Evolutionary conservation across 352 stramenopile species (phyloP).

Genomic region (Phytophthora litchii): DNA sequence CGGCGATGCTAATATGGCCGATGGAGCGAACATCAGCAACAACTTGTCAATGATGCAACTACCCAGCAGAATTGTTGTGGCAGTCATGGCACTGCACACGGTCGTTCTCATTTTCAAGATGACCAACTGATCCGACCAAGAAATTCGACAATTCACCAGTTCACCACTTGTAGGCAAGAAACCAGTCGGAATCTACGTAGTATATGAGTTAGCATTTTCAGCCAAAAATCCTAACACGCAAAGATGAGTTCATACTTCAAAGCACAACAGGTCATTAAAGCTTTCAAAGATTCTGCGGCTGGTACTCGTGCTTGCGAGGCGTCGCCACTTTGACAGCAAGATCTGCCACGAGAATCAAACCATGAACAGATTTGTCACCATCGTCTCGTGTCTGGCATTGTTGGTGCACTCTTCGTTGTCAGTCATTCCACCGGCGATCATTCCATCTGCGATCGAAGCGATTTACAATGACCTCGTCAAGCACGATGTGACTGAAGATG

Average conservation of each 20-base stretch:
- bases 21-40: constrained; percentile 1
- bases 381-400: constrained; percentile 6
- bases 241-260: too few species aligned
- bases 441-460: constrained; percentile 7
- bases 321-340: background rate
- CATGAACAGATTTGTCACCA: constrained; percentile 3
- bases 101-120: constrained; percentile 2
- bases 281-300: constrained; percentile 6
- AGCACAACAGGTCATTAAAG: too few species aligned
- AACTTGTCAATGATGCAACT: background rate
- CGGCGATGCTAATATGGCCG: constrained; percentile 16
- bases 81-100: constrained; percentile 1
- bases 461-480: constrained; percentile 5
- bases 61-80: background rate
- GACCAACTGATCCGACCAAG: background rate
- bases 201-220: background rate
- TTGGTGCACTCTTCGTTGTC: constrained; percentile 3
- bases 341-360: background rate
- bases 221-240: too few species aligned
- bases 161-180: background rate
- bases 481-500: constrained; percentile 35
- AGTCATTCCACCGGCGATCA: constrained; percentile 5
- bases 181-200: background rate
- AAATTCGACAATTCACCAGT: background rate
- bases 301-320: background rate